These are phyloP conservation scores for Thymus mandschuricus DNA, from an alignment of 257 asterid genomes.

Conservation along the genomic window DNA sequence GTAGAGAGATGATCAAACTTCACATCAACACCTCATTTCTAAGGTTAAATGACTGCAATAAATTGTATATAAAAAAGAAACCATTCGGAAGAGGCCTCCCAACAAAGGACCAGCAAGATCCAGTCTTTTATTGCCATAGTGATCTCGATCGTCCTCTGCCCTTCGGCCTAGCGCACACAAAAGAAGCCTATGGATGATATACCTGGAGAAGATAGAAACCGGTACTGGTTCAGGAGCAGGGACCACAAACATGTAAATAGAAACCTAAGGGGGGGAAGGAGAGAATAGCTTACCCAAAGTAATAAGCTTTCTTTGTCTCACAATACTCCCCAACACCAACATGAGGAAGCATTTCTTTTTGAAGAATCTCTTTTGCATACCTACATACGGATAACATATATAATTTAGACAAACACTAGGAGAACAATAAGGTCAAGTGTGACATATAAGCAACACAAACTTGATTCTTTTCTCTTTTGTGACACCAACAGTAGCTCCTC, in stretches of 20 bases:
- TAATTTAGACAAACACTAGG: slow-evolving; percentile 23
- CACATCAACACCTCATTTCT: slow-evolving; percentile 28
- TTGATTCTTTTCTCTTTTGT: slow-evolving; percentile 93
- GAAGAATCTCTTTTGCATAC: slow-evolving; percentile 95
- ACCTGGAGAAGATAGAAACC: slow-evolving; percentile 46
- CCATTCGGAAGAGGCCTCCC: slow-evolving; percentile 97
- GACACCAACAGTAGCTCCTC: slow-evolving; percentile 99
- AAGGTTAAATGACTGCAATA: slow-evolving; percentile 29
- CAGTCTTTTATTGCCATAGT: slow-evolving; percentile 94
- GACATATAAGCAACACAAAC: slow-evolving; percentile 47
- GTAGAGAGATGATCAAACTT: slow-evolving; percentile 38
- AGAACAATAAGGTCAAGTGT: slow-evolving; percentile 8
- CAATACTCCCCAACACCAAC: slow-evolving; percentile 94
- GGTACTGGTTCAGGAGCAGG: slow-evolving; percentile 24
- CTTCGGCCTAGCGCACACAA: slow-evolving; percentile 93
- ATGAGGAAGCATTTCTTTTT: slow-evolving; percentile 99
- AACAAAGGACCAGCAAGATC: slow-evolving; percentile 99
- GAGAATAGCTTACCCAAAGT: slow-evolving; percentile 70
- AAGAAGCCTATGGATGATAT: slow-evolving; percentile 89
- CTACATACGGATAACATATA: slow-evolving; percentile 43
- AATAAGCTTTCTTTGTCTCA: slow-evolving; percentile 95
- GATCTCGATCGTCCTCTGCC: slow-evolving; percentile 96
- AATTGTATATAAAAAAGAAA: slow-evolving; percentile 37
- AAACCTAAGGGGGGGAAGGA: slow-evolving; percentile 8
- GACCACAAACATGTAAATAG: slow-evolving; percentile 18